Conservation (phyloP, 192 early-diverging fungal species). For the Allomyces macrogynus region DNA sequence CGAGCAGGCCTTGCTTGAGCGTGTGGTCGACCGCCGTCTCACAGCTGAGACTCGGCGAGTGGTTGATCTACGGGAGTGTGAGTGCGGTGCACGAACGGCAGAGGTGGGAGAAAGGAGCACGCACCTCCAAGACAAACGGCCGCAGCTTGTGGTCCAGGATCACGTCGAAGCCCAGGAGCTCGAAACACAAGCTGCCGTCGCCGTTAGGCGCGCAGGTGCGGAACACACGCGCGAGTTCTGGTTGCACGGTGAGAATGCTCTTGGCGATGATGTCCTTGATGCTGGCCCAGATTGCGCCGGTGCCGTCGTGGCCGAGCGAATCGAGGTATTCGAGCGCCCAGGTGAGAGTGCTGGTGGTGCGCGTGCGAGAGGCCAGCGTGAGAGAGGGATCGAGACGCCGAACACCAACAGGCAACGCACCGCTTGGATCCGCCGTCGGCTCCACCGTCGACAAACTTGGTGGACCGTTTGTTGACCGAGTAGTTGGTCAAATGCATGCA, state of each 20-base stretch:
- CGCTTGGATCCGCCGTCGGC: conserved; percentile 12
- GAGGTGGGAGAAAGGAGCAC: neutral
- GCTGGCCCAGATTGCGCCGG: conserved; percentile 16
- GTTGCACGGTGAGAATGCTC: conserved; percentile 28
- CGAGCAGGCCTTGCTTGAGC: conserved; percentile 29
- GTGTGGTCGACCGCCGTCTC: conserved; percentile 25
- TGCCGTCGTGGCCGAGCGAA: conserved; percentile 2
- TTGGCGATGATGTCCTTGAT: conserved; percentile 30
- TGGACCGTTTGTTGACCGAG: conserved; percentile 34
- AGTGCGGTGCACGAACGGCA: neutral
- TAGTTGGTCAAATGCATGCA: conserved; percentile 46
- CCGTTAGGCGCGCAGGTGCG: conserved; percentile 7
- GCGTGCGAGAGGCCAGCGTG: too few relatives aligned
- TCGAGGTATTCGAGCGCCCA: conserved; percentile 8
- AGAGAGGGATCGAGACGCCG: too few relatives aligned
- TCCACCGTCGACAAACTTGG: conserved; percentile 14
- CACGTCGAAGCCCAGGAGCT: conserved; percentile 41
- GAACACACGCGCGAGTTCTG: conserved; percentile 19
- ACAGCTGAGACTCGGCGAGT: conserved; percentile 34
- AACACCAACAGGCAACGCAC: conserved; percentile 2
- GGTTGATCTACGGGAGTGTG: conserved; percentile 16
- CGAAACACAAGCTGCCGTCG: conserved; percentile 20
- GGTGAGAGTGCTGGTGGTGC: neutral
- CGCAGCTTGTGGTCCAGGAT: conserved; percentile 34
- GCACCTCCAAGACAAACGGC: conserved; percentile 32